Evolutionary conservation across 192 early-diverging fungal species (phyloP).

Genomic region (Coemansia guatemalensis): DNA sequence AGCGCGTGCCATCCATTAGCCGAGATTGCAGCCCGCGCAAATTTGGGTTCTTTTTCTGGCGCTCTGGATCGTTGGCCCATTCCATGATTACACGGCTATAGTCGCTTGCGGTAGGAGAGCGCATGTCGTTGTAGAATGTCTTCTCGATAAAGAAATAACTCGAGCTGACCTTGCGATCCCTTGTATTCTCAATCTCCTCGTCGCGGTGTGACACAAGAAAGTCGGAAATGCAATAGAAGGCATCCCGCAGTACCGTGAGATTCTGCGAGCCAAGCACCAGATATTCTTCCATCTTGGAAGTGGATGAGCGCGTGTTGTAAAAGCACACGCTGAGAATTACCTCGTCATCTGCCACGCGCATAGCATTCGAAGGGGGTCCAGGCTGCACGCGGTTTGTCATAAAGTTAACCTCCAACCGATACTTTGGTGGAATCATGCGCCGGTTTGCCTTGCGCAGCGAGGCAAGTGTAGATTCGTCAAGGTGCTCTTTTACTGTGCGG

Average conservation of each 20-base stretch:
- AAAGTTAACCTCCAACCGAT: slow-evolving; percentile 56
- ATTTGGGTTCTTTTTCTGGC: slow-evolving; percentile 51
- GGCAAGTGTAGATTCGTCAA: slow-evolving; percentile 51
- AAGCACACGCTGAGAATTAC: slow-evolving; percentile 63
- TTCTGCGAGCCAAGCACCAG: slow-evolving; percentile 68
- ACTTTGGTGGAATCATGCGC: slow-evolving; percentile 49
- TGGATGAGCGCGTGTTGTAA: slow-evolving; percentile 59
- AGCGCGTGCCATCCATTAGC: slow-evolving; percentile 61
- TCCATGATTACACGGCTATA: slow-evolving; percentile 72
- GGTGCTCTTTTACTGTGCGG: slow-evolving; percentile 38
- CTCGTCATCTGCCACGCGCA: slow-evolving; percentile 53
- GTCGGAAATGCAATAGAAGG: slow-evolving; percentile 69
- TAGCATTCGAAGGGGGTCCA: slow-evolving; percentile 18
- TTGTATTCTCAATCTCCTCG: slow-evolving; percentile 48
- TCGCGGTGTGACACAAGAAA: slow-evolving; percentile 56
- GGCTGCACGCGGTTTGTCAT: slow-evolving; percentile 48
- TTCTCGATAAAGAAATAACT: slow-evolving; percentile 79
- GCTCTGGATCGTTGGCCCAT: slow-evolving; percentile 62
- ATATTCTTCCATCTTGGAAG: slow-evolving; percentile 61
- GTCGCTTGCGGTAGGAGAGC: slow-evolving; percentile 59
- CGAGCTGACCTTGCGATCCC: slow-evolving; percentile 57
- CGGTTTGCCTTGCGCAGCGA: slow-evolving; percentile 53
- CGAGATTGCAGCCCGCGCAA: slow-evolving; percentile 53
- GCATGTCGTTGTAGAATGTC: slow-evolving; percentile 70
- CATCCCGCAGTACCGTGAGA: slow-evolving; percentile 66